phyloP scores from a whole-genome alignment of 202 grass and related monocot genomes.

The Carex sylvatica region DNA sequence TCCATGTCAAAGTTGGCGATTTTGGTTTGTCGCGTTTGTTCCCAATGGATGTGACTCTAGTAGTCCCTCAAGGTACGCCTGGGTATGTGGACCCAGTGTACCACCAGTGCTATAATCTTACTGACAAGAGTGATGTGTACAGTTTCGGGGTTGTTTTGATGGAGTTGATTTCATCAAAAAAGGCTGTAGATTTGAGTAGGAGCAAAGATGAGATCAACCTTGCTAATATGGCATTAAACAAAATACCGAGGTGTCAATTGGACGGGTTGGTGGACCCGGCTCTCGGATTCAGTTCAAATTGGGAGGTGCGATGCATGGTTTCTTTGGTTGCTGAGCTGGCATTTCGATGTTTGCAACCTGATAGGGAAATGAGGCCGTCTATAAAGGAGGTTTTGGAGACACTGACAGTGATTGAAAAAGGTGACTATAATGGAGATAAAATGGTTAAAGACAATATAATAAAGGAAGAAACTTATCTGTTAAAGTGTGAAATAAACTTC shows the following conservation, averaged over 20 bases:
- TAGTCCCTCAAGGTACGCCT: slow-evolving; percentile 87
- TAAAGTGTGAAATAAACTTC: slow-evolving; percentile 23
- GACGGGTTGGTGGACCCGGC: slow-evolving; percentile 55
- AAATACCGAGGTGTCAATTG: slow-evolving; percentile 58
- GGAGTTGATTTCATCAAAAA: slow-evolving; percentile 88
- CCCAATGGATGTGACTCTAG: slow-evolving; percentile 75
- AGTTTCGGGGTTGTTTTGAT: slow-evolving; percentile 86
- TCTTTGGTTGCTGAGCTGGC: slow-evolving; percentile 61
- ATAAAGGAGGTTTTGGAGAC: slow-evolving; percentile 73
- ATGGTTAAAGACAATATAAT: slow-evolving; percentile 24
- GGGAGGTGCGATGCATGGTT: slow-evolving; percentile 40
- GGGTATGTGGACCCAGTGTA: slow-evolving; percentile 92
- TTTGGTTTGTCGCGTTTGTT: slow-evolving; percentile 77
- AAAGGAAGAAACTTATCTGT: slow-evolving; percentile 43
- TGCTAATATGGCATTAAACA: slow-evolving; percentile 63
- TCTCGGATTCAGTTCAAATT: slow-evolving; percentile 42
- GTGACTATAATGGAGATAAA: slow-evolving; percentile 6
- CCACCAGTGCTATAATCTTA: slow-evolving; percentile 83
- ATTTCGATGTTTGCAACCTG: slow-evolving; percentile 68
- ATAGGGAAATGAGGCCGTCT: slow-evolving; percentile 53
- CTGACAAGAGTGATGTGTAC: slow-evolving; percentile 90
- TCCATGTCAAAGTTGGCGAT: slow-evolving; percentile 88
- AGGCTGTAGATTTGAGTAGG: slow-evolving; percentile 77
- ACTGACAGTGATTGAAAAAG: slow-evolving; percentile 49
- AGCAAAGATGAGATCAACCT: slow-evolving; percentile 71